phyloP scores from a whole-genome alignment of 768 basidiomycete species.

The Amanita thiersii region DNA sequence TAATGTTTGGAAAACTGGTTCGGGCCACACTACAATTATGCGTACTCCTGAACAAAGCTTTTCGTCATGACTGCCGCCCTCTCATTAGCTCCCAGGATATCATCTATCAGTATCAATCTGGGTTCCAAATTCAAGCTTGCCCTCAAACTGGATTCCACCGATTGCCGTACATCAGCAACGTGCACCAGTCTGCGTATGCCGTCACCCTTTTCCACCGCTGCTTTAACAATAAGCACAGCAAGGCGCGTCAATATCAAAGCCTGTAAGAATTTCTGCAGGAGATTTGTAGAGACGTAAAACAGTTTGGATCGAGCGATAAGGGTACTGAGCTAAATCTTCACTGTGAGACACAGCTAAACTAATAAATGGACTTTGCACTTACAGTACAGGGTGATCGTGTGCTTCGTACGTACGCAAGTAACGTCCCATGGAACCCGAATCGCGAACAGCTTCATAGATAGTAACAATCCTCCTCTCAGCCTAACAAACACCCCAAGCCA shows the following conservation, averaged over 20 bases:
- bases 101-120: not conserved
- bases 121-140: too few species aligned
- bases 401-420: constrained; percentile 58
- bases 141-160: constrained; percentile 21
- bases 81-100: not conserved
- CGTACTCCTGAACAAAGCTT: not conserved
- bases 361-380: too few species aligned
- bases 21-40: too few species aligned
- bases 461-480: constrained; percentile 51
- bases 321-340: constrained; percentile 58
- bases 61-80: not conserved
- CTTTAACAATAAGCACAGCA: constrained; percentile 38
- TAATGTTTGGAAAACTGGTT: too few species aligned
- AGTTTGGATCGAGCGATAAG: constrained; percentile 57
- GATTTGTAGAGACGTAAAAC: constrained; percentile 54
- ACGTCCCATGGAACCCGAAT: constrained; percentile 64
- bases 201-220: constrained; percentile 11
- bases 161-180: constrained; percentile 28
- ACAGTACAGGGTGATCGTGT: constrained; percentile 60
- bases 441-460: constrained; percentile 57
- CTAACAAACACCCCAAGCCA: constrained; percentile 18
- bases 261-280: constrained; percentile 57
- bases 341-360: too few species aligned
- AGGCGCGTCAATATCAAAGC: constrained; percentile 61
- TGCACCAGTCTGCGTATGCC: constrained; percentile 22